Base-by-base conservation (phyloP, 2,329 filamentous ascomycete genomes). In the Thelonectria discophora region DNA sequence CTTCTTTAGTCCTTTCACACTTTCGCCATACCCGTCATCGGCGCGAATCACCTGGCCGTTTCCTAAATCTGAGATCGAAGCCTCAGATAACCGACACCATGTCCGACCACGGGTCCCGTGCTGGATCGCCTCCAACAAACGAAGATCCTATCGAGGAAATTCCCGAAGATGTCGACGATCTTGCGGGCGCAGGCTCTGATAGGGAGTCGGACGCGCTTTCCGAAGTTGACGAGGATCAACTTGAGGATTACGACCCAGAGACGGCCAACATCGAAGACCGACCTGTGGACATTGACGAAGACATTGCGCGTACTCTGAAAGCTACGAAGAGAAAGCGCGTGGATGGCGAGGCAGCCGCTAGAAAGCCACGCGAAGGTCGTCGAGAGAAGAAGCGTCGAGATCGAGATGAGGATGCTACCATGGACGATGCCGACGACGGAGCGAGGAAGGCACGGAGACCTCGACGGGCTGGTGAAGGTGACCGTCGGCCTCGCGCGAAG, bases 361-460 rank as follows among this genome's bases (percentile, higher is more conserved):
- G 90, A 77, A 95, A 93, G 79, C 90, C 91, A 55, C 88, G 90
- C 75, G 90, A 88, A 71, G 88, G 87, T n/a, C 84, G 88, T 52
- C 84, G 89, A 70, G 89, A 89, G 67, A 91, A 92, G 77, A 88
- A 89, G 74, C 79, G 76, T 32, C 72, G 85, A 48, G 78, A 82
- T 50, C 78, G 67, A 40, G 82, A 84, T 60, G 82, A 81, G 1
- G 84, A 84, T 62, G 84, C 82, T 51, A 54, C 67, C 5, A 71
- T 74, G 69, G 83, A 84, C 30, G 83, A 82, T 56, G 83, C 78
- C 43, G 78, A 77, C 10, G 81, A 81, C 12, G 78, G 76, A 34
- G 78, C 77, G 58, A 78, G 79, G 57, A 75, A 81, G 55, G 75
- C 78, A 34, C 76, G 82, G 51, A 84, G 85, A 72, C 79, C 82